Conservation (phyloP, 2,329 filamentous ascomycete genomes). For the Hymenoscyphus infarciens region DNA sequence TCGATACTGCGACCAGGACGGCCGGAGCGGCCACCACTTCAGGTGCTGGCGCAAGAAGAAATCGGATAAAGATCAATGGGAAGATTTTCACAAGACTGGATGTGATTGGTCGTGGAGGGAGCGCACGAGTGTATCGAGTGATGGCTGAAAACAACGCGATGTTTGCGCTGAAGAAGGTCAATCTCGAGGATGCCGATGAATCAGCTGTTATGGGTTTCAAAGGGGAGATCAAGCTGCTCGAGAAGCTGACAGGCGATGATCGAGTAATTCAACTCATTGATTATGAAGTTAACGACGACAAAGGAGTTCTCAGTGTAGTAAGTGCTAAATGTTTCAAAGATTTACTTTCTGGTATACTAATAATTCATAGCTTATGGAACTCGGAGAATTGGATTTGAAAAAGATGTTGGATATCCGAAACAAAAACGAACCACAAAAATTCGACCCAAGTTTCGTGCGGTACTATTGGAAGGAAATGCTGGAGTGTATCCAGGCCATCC, state of each 20-base stretch:
- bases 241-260: conserved; percentile 77
- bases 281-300: conserved; percentile 90
- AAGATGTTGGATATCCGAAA: conserved; percentile 73
- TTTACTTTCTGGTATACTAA: conserved; percentile 21
- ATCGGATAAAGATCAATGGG: conserved; percentile 83
- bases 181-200: conserved; percentile 85
- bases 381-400: conserved; percentile 90
- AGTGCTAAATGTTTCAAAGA: conserved; percentile 37
- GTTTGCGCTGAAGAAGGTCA: conserved; percentile 89
- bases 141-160: conserved; percentile 97
- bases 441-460: conserved; percentile 89
- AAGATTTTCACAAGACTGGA: conserved; percentile 88
- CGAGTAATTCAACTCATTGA: conserved; percentile 88
- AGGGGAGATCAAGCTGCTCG: conserved; percentile 89
- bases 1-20: conserved; percentile 84
- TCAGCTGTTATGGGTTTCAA: conserved; percentile 81
- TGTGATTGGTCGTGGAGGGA: conserved; percentile 87
- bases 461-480: conserved; percentile 99
- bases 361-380: conserved; percentile 77
- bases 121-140: conserved; percentile 90
- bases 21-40: conserved; percentile 75
- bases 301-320: conserved; percentile 81
- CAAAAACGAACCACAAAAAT: conserved; percentile 67
- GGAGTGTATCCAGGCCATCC: conserved; percentile 86
- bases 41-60: conserved; percentile 66